phyloP scores from a whole-genome alignment of 768 basidiomycete genomes.

The Gymnopilus dilepis region DNA sequence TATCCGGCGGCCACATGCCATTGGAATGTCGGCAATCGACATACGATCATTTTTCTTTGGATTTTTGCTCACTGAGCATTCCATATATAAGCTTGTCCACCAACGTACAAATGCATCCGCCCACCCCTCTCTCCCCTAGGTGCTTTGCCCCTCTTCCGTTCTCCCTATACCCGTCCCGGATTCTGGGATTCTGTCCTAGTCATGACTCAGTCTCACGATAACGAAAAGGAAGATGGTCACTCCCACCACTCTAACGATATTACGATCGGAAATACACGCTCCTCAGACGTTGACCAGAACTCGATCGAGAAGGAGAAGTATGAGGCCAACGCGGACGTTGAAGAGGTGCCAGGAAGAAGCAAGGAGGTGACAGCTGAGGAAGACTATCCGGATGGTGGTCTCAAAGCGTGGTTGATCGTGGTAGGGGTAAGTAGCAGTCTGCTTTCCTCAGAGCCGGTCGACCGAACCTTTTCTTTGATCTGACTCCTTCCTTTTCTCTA shows the following conservation, averaged over 20 bases:
- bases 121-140: neutral
- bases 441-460: neutral
- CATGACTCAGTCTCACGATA: neutral
- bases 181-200: neutral
- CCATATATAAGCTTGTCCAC: slow-evolving; percentile 4
- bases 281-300: slow-evolving; percentile 1
- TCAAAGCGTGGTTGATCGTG: slow-evolving; percentile 50
- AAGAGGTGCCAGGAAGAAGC: neutral
- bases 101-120: neutral
- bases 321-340: slow-evolving; percentile 9
- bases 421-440: slow-evolving; percentile 39
- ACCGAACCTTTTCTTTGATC: slow-evolving; percentile 8
- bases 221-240: neutral
- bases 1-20: slow-evolving; percentile 2
- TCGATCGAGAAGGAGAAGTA: slow-evolving; percentile 19
- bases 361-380: slow-evolving; percentile 21
- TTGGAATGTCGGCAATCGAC: neutral
- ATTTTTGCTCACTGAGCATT: neutral
- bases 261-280: slow-evolving; percentile 14
- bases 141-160: neutral
- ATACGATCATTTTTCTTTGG: neutral
- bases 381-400: slow-evolving; percentile 51
- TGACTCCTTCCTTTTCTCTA: slow-evolving; percentile 18
- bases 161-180: neutral
- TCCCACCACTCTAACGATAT: slow-evolving; percentile 19